Evolutionary conservation across 2,329 filamentous ascomycete species (phyloP).

Genomic region (Alternaria panax): DNA sequence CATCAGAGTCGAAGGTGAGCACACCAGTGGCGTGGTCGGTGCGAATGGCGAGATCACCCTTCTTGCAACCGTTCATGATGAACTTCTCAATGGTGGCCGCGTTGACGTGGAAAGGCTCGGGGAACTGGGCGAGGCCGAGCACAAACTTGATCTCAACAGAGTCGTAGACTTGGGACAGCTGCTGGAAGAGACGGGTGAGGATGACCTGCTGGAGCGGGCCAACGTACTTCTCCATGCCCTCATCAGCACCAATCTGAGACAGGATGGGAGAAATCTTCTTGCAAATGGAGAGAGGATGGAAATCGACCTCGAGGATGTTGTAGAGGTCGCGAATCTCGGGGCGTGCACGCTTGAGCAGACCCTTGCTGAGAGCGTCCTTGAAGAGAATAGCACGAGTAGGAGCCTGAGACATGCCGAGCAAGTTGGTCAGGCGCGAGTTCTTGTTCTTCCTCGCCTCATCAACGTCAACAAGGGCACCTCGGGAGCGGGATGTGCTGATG

Average conservation of each 20-base stretch:
- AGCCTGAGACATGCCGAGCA: constrained; percentile 89
- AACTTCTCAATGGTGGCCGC: constrained; percentile 97
- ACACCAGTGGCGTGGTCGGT: constrained; percentile 95
- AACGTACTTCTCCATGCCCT: constrained; percentile 98
- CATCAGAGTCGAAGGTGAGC: constrained; percentile 95
- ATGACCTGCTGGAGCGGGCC: constrained; percentile 97
- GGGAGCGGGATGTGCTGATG: constrained; percentile 96
- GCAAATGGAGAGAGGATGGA: constrained; percentile 98
- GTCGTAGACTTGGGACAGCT: constrained; percentile 98
- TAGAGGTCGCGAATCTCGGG: constrained; percentile 97
- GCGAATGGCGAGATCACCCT: constrained; percentile 94
- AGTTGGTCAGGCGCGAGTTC: constrained; percentile 94
- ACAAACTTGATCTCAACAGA: constrained; percentile 95
- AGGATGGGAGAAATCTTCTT: constrained; percentile 98
- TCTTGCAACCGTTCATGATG: constrained; percentile 99
- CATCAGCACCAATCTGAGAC: constrained; percentile 87
- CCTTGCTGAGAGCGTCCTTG: constrained; percentile 95
- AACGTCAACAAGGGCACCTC: constrained; percentile 93
- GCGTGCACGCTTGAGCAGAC: constrained; percentile 87
- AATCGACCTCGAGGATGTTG: constrained; percentile 98
- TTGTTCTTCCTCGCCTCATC: constrained; percentile 98
- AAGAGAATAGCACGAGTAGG: constrained; percentile 91
- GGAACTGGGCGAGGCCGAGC: constrained; percentile 91
- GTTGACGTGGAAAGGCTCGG: constrained; percentile 92
- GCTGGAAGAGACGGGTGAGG: constrained; percentile 96